Base-by-base conservation (phyloP, 2,329 filamentous ascomycete genomes). In the Thelonectria blattea region DNA sequence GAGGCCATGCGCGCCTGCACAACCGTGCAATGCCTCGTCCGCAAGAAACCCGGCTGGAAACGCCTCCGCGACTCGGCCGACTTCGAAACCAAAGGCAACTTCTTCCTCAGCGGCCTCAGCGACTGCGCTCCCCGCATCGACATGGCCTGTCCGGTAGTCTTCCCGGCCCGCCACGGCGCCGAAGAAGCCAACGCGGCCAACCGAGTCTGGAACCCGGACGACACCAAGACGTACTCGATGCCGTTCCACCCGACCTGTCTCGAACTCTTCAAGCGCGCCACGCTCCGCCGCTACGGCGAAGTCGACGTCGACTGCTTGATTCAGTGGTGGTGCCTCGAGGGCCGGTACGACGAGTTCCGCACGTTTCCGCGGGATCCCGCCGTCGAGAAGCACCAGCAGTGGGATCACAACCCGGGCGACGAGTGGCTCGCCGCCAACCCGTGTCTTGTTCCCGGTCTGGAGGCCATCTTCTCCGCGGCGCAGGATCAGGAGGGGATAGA, bases 211-310 rank as follows among this genome's bases (percentile, higher is more conserved):
- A 12, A 37, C 34, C 34, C 46, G 4, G 56, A 62, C 1, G 45
- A 46, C 0, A 32, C 41, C 1, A 30, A 58, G 1, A 52, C 61
- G 0, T 57, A 53, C 2, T 52, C 54, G 0, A 65, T 74, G 49
- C 70, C 72, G 1, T 74, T 74, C 14, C 72, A 74, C 8, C 67
- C 72, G 0, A 61, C 69, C 0, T 74, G 72, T 45, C 54, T 74
- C 1, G 72, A 74, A 49, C 52, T 74, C 1, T 74, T 67, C 47
- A 72, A 70, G 32, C 51, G 70, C n/a, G 72, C 65, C 1, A 69
- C 63, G 1, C 22, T 68, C 3, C 18, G 34, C 6, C 61, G 66
- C 2, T 49, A 54, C 22, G 58, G 65, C 0, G 46, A 20, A 0
- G 51, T 74, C 2, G 70, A 70, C 27, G 10, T 72, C 0, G 46